Conservation (phyloP, 805 yeast genomes). For the Candida argentea region DNA sequence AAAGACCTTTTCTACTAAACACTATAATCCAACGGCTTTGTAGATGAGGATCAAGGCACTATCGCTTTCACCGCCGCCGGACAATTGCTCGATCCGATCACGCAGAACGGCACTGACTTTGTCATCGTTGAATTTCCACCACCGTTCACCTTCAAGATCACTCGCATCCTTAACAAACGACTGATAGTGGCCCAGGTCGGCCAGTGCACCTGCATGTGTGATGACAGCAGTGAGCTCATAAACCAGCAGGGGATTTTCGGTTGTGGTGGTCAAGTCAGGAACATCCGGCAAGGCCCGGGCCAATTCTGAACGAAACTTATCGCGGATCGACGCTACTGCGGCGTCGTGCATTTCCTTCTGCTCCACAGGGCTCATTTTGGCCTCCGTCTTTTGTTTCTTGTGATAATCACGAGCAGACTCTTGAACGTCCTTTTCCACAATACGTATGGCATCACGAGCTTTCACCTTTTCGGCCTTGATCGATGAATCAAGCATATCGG, state of each 20-base stretch:
- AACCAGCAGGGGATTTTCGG: slow-evolving; percentile 80
- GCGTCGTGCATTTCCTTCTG: slow-evolving; percentile 44
- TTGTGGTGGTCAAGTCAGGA: slow-evolving; percentile 23
- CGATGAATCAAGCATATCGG: slow-evolving; percentile 77
- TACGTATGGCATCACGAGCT: slow-evolving; percentile 67
- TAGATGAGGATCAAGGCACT: slow-evolving; percentile 85
- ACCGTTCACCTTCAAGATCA: slow-evolving; percentile 56
- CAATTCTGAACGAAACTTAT: slow-evolving; percentile 43
- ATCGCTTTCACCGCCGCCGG: slow-evolving; percentile 98
- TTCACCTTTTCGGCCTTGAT: slow-evolving; percentile 57
- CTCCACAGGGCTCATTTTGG: slow-evolving; percentile 37
- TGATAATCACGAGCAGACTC: slow-evolving; percentile 69
- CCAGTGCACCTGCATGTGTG: slow-evolving; percentile 91
- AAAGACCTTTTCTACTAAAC: too few species aligned
- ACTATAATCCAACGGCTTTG: slow-evolving; percentile 67
- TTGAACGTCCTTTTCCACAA: slow-evolving; percentile 61
- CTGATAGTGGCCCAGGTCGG: slow-evolving; percentile 97
- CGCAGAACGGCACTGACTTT: slow-evolving; percentile 68
- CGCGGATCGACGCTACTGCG: slow-evolving; percentile 36
- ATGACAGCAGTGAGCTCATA: slow-evolving; percentile 77
- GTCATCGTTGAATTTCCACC: slow-evolving; percentile 97
- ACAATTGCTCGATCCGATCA: slow-evolving; percentile 72
- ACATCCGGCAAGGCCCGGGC: slow-evolving; percentile 31
- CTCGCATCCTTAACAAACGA: slow-evolving; percentile 67
- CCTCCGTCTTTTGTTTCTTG: slow-evolving; percentile 40